Evolutionary conservation across 192 early-diverging fungal genomes (phyloP).

Genomic region (Spizellomyces sp.): DNA sequence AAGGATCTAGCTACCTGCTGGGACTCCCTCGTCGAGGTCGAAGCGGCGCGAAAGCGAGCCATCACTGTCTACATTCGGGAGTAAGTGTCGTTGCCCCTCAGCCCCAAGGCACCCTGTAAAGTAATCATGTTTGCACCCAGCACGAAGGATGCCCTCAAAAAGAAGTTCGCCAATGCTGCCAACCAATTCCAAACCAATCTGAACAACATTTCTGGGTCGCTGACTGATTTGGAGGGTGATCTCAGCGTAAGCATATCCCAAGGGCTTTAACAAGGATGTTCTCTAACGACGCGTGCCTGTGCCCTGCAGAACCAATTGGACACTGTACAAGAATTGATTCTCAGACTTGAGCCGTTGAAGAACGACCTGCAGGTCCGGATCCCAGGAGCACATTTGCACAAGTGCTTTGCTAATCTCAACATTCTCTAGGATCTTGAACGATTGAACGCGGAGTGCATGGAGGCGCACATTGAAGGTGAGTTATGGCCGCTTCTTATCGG

Average conservation of each 20-base stretch:
- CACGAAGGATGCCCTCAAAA: slow-evolving; percentile 79
- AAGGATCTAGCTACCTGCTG: slow-evolving; percentile 82
- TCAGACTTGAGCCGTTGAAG: slow-evolving; percentile 39
- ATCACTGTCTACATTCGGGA: slow-evolving; percentile 87
- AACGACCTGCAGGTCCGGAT: slow-evolving; percentile 21
- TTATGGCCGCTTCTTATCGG: too few species aligned
- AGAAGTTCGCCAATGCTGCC: slow-evolving; percentile 80
- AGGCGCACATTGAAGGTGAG: slow-evolving; percentile 80
- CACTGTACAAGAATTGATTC: slow-evolving; percentile 61
- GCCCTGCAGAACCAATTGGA: slow-evolving; percentile 56
- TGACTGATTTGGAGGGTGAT: slow-evolving; percentile 77
- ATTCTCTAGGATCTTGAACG: slow-evolving; percentile 49
- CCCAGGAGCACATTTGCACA: too few species aligned
- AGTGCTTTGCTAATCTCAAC: background rate
- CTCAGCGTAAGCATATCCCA: slow-evolving; percentile 57
- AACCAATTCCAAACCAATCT: slow-evolving; percentile 77
- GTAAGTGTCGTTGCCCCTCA: slow-evolving; percentile 41
- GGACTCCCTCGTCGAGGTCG: slow-evolving; percentile 70
- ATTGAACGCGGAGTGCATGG: slow-evolving; percentile 68
- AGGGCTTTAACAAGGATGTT: background rate
- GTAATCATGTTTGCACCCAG: slow-evolving; percentile 32
- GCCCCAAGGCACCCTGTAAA: background rate
- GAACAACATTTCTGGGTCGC: slow-evolving; percentile 66
- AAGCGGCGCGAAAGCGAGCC: slow-evolving; percentile 76
- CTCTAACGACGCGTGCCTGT: background rate